Conservation (phyloP, 768 basidiomycete genomes). For the Cyclocybe cylindracea region DNA sequence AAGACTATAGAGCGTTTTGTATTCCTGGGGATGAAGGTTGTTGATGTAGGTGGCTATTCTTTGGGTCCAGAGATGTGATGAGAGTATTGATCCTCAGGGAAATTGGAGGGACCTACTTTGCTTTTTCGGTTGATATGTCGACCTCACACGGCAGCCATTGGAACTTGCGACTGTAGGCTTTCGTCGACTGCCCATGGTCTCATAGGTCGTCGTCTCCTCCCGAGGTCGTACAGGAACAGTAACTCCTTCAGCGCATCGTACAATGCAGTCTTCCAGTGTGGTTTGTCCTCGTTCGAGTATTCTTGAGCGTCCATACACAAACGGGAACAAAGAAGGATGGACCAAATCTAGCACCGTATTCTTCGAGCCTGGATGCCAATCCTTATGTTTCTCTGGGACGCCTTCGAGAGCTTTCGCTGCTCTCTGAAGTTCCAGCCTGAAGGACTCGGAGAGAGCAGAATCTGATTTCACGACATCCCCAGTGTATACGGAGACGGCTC, state of each 20-base stretch:
- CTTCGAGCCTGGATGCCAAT: too few relatives aligned
- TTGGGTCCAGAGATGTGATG: too few relatives aligned
- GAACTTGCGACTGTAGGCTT: slow-evolving; percentile 6
- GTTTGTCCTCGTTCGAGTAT: slow-evolving; percentile 9
- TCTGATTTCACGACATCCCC: slow-evolving; percentile 30
- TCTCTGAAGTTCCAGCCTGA: slow-evolving; percentile 17
- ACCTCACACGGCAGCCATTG: slow-evolving; percentile 16
- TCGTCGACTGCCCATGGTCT: too few relatives aligned
- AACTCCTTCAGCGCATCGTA: slow-evolving; percentile 17
- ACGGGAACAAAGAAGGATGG: slow-evolving; percentile 42
- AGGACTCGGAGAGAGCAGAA: slow-evolving; percentile 20
- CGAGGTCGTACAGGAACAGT: neutral
- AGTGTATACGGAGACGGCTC: slow-evolving; percentile 11
- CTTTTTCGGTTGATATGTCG: slow-evolving; percentile 11
- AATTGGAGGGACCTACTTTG: slow-evolving; percentile 11
- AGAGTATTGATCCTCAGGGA: neutral
- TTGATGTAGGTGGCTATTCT: slow-evolving; percentile 35
- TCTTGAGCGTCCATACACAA: slow-evolving; percentile 31
- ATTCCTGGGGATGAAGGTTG: slow-evolving; percentile 28
- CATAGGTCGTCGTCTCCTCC: neutral
- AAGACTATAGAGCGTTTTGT: slow-evolving; percentile 15
- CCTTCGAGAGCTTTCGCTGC: too few relatives aligned
- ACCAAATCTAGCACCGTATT: slow-evolving; percentile 44
- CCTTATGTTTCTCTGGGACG: too few relatives aligned
- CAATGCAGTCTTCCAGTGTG: slow-evolving; percentile 14